Base-by-base conservation (phyloP, 2,329 filamentous ascomycete genomes). In the Zymoseptoria brevis region DNA sequence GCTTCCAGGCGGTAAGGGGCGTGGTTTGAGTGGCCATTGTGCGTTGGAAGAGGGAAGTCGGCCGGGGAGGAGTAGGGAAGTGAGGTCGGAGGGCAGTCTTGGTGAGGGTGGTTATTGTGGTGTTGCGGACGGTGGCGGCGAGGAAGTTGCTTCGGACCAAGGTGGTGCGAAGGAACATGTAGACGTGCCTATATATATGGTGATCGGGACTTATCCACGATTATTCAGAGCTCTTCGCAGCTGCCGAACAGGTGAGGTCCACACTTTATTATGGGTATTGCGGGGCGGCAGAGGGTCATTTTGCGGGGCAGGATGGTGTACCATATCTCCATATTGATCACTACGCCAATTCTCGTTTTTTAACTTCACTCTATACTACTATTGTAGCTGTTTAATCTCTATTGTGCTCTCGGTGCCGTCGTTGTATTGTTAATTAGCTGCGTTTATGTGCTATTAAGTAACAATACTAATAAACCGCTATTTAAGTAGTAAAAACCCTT, bases 1-100 rank as follows among this genome's bases (percentile, higher is more conserved):
- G 83, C 84, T 89, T 64, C 69, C 68, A 69, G 24, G 64, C 60
- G 51, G 60, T 60, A 9, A 60, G 56, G n/a, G 35, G 35, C 16
- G 35, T 45, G 5, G 35, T 1, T 16, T 45, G 35, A 16, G 35
- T 45, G 13, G 60, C 56, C 26, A 58, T 63, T 41, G 24, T 24
- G 35, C 35, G 13, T 6, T 29, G 6, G 35, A 45, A 45, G 11
- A n/a, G 35, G n/a, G 35, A 13, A 16, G 16, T 45, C 11, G 1
- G 35, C 5, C 35, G 2, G 4, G 1, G 35, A 16, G 35, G 35
- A n/a, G 16, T n/a, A 4, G 35, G 7, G 0, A 16, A 7, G 13
- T 45, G 35, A n/a, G 7, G 13, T 45, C 16, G 35, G 7, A 45
- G 35, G 4, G 35, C 13, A 7, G 35, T 45, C 35, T 16, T n/a